phyloP scores from a whole-genome alignment of 2,329 filamentous ascomycete genomes.

The Verruconis gallopava region DNA sequence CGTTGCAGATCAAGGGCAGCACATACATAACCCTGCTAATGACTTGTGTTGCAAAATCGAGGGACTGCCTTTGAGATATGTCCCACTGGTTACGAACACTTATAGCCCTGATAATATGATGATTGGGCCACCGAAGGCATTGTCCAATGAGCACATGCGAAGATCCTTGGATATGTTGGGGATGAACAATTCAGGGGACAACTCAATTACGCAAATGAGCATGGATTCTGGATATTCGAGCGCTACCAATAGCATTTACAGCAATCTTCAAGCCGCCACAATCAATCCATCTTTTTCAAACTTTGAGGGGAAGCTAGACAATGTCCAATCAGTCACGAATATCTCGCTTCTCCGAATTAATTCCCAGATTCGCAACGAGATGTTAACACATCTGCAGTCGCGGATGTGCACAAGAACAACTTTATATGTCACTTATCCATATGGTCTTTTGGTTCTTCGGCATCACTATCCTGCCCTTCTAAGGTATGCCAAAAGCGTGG shows the following conservation, averaged over 20 bases:
- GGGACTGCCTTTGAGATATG: slow-evolving; percentile 7
- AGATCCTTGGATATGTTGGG: neutral
- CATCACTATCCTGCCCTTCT: slow-evolving; percentile 6
- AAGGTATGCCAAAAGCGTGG: neutral
- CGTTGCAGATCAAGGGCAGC: slow-evolving; percentile 4
- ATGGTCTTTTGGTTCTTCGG: slow-evolving; percentile 7
- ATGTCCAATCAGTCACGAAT: neutral
- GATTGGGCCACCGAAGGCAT: slow-evolving; percentile 1
- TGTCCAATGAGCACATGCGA: neutral
- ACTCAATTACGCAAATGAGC: neutral
- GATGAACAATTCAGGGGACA: too few species aligned
- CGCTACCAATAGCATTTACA: neutral
- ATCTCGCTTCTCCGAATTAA: slow-evolving; percentile 6
- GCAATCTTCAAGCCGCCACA: neutral
- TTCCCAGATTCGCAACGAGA: slow-evolving; percentile 6
- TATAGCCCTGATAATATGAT: slow-evolving; percentile 3
- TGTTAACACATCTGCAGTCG: slow-evolving; percentile 1
- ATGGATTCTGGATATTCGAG: slow-evolving; percentile 9
- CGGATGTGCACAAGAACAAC: neutral
- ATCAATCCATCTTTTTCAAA: neutral
- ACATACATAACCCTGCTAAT: neutral
- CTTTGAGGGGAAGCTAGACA: neutral
- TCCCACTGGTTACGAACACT: slow-evolving; percentile 6
- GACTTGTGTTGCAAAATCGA: neutral
- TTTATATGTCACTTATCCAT: slow-evolving; percentile 8